Conservation (phyloP, 176 grass and related monocot genomes). For the Panicum miliaceum region DNA sequence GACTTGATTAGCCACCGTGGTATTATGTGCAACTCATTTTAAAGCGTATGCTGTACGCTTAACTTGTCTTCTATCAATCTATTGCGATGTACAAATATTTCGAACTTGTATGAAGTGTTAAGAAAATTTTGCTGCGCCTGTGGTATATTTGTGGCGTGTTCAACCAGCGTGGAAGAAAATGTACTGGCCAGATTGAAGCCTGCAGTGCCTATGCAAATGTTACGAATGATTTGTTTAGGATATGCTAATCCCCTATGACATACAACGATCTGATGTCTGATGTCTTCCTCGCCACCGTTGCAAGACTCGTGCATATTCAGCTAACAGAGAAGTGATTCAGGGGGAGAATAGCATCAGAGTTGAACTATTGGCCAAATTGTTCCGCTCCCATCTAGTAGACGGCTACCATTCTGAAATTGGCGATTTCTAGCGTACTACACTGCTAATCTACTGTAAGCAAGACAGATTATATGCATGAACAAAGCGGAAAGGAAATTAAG, state of each 20-base stretch:
- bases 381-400: no score
- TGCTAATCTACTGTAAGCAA: no score
- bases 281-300: background rate
- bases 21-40: background rate
- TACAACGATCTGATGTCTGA: background rate
- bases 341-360: background rate
- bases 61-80: background rate
- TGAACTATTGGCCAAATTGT: background rate
- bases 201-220: background rate
- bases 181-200: background rate
- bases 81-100: background rate
- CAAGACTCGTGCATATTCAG: background rate
- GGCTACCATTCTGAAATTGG: background rate
- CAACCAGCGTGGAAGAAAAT: background rate
- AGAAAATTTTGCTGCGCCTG: background rate
- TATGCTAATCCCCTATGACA: background rate
- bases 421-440: background rate
- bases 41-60: background rate
- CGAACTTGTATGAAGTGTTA: conserved; percentile 12
- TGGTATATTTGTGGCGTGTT: background rate
- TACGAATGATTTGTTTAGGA: background rate
- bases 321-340: background rate
- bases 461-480: background rate
- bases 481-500: background rate
- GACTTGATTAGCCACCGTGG: background rate